phyloP scores from a whole-genome alignment of 208 protist genomes.

The Leishmania tropica region DNA sequence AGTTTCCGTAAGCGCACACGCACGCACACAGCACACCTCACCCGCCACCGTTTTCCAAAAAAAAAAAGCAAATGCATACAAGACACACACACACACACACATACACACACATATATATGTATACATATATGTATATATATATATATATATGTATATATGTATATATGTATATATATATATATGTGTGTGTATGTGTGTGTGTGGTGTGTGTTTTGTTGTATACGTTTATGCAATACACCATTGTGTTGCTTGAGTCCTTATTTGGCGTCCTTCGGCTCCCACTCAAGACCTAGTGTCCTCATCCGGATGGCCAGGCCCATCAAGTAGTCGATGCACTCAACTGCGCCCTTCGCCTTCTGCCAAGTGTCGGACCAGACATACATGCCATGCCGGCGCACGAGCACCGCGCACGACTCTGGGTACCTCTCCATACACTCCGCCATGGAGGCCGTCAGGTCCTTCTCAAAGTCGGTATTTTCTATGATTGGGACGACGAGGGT shows the following conservation, averaged over 20 bases:
- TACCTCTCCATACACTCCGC: constrained; percentile 89
- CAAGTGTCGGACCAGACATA: constrained; percentile 96
- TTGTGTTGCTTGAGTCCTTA: neutral
- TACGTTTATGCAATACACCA: neutral
- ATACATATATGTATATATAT: too few species aligned
- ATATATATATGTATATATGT: too few species aligned
- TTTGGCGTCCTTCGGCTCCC: constrained; percentile 39
- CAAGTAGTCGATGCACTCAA: constrained; percentile 96
- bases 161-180: too few species aligned
- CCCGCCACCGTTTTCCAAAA: neutral
- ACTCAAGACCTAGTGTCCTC: constrained; percentile 53
- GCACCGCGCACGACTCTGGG: constrained; percentile 90
- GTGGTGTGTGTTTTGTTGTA: neutral
- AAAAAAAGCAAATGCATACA: neutral
- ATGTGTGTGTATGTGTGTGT: too few species aligned
- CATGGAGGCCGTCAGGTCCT: constrained; percentile 76
- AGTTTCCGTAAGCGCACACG: neutral
- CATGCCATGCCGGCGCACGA: constrained; percentile 95
- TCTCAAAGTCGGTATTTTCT: constrained; percentile 92
- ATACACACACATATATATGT: too few species aligned
- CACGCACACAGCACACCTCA: neutral
- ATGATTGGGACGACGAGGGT: constrained; percentile 96
- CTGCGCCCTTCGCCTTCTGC: constrained; percentile 93
- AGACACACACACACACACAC: too few species aligned
- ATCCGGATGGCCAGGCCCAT: constrained; percentile 88